These are phyloP conservation scores for Scolecobasidium constrictum DNA, from an alignment of 2,329 filamentous ascomycete genomes.

Conservation along the genomic window DNA sequence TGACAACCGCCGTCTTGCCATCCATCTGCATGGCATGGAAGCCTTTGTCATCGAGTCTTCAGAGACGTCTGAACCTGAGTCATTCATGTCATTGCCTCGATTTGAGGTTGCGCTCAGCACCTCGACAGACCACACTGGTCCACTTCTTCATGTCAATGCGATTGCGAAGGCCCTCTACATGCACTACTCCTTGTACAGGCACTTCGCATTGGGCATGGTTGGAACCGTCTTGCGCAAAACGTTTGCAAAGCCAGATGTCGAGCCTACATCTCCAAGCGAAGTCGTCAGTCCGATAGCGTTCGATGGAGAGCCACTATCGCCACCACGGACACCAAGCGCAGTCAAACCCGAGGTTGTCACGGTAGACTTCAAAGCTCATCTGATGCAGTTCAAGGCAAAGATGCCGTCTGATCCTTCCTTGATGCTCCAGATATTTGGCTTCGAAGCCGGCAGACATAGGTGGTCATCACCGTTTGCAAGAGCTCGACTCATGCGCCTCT, in stretches of 20 bases:
- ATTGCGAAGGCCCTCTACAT: conserved; percentile 67
- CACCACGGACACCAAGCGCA: not conserved
- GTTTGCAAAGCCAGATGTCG: conserved; percentile 18
- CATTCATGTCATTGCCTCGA: conserved; percentile 75
- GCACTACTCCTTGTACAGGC: conserved; percentile 87
- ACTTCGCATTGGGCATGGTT: conserved; percentile 82
- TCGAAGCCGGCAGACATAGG: conserved; percentile 75
- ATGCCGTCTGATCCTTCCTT: conserved; percentile 84
- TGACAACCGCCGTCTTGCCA: conserved; percentile 70
- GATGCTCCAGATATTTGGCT: conserved; percentile 76
- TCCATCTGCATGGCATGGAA: conserved; percentile 77
- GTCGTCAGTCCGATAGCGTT: conserved; percentile 1
- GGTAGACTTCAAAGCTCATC: conserved; percentile 67
- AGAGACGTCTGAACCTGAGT: conserved; percentile 73
- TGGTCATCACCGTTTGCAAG: conserved; percentile 77
- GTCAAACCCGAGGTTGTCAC: conserved; percentile 56
- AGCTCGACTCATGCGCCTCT: conserved; percentile 70
- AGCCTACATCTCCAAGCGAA: conserved; percentile 2
- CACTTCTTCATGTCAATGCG: conserved; percentile 78
- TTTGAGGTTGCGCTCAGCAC: conserved; percentile 83
- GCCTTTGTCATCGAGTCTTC: conserved; percentile 82
- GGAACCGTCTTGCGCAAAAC: conserved; percentile 53
- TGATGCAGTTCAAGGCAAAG: conserved; percentile 79
- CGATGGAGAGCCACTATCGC: not conserved
- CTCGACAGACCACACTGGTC: conserved; percentile 73